These are phyloP conservation scores for Fragilariopsis cylindrus DNA, from an alignment of 108 stramenopile genomes.

Conservation along the genomic window DNA sequence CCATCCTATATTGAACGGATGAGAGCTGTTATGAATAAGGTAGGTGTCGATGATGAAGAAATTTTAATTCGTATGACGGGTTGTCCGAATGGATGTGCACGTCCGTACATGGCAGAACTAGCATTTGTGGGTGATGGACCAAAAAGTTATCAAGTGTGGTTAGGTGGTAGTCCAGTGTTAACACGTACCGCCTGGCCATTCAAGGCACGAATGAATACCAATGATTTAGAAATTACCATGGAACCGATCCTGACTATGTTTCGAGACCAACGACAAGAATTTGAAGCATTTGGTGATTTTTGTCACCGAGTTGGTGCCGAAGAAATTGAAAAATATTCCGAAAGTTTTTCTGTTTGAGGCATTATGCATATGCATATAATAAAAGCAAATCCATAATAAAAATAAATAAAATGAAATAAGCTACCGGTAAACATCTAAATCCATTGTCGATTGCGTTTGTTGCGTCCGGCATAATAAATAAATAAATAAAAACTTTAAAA, in stretches of 20 bases:
- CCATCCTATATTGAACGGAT: conserved; percentile 89
- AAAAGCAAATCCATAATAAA: not conserved
- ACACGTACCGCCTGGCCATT: conserved; percentile 89
- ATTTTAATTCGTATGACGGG: conserved; percentile 97
- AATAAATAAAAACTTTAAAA: no score
- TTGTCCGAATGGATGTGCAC: conserved; percentile 98
- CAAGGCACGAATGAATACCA: conserved; percentile 84
- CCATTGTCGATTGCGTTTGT: no score
- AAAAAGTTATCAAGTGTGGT: conserved; percentile 93
- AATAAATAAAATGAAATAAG: not conserved
- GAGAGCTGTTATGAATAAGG: conserved; percentile 78
- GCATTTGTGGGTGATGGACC: conserved; percentile 97
- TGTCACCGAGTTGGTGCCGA: conserved; percentile 83
- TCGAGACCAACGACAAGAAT: conserved; percentile 71
- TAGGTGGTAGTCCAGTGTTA: conserved; percentile 94
- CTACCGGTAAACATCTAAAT: not conserved
- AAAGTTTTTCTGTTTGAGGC: conserved; percentile 30
- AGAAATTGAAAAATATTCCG: conserved; percentile 66
- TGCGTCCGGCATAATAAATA: no score
- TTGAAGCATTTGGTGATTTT: conserved; percentile 94
- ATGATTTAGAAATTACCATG: conserved; percentile 78
- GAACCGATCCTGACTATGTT: conserved; percentile 92
- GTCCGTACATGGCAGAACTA: conserved; percentile 99
- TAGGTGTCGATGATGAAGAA: conserved; percentile 89
- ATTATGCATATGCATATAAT: conserved; percentile 24